Evolutionary conservation across 192 early-diverging fungal species (phyloP).

Genomic region (Linnemannia schmuckeri): DNA sequence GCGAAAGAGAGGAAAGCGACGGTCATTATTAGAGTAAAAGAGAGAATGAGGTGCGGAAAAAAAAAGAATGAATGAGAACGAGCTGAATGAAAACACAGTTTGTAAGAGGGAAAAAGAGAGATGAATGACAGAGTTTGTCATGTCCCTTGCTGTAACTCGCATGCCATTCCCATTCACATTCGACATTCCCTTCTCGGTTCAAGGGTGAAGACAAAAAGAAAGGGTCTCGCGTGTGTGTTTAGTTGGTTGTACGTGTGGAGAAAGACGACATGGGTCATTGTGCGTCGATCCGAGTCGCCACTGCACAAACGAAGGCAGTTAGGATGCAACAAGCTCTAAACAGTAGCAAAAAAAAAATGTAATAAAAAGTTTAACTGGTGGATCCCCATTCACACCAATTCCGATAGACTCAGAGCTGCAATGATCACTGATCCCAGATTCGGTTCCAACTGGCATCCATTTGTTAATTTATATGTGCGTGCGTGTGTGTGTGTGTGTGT

Average conservation of each 20-base stretch:
- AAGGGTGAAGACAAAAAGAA: not conserved
- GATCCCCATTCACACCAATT: not conserved
- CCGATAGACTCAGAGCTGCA: not conserved
- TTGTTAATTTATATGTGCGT: not conserved
- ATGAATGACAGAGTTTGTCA: not conserved
- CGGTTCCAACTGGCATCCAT: not conserved
- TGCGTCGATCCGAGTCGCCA: not conserved
- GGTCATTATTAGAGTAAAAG: not conserved
- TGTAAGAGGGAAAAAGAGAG: not conserved
- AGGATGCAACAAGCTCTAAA: not conserved
- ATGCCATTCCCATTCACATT: not conserved
- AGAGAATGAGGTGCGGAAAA: not conserved
- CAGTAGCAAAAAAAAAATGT: not conserved
- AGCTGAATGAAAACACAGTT: too few species aligned
- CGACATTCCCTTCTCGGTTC: conserved; percentile 5
- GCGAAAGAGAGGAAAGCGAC: not conserved
- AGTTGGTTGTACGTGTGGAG: too few species aligned
- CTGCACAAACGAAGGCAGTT: not conserved
- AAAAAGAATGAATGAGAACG: not conserved
- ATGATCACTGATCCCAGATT: not conserved
- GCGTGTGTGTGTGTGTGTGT: not conserved
- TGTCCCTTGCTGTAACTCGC: not conserved
- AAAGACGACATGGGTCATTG: not conserved
- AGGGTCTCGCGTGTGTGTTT: too few species aligned
- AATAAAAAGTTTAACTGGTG: not conserved